These are phyloP conservation scores for Dendrobium nobile DNA, from an alignment of 106 monocot genomes.

Conservation along the genomic window DNA sequence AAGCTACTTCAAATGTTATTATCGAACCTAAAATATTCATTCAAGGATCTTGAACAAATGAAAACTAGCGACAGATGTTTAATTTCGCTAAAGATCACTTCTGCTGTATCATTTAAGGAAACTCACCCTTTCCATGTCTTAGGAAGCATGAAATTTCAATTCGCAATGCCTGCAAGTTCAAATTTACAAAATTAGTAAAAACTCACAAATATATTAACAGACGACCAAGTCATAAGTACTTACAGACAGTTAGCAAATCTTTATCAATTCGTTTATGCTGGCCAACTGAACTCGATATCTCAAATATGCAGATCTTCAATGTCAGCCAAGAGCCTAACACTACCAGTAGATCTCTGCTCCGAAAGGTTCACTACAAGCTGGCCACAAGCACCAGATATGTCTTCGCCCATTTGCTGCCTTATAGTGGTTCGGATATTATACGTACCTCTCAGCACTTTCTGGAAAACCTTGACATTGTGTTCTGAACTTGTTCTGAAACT, in stretches of 20 bases:
- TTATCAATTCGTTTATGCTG: background rate
- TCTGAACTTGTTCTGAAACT: slow-evolving; percentile 47
- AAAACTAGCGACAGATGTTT: no score
- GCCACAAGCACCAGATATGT: slow-evolving; percentile 96
- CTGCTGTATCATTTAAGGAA: no score
- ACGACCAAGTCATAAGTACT: background rate
- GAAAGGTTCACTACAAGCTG: slow-evolving; percentile 80
- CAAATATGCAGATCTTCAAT: slow-evolving; percentile 78
- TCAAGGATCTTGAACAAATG: no score
- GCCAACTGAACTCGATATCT: no score
- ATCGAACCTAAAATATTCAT: no score
- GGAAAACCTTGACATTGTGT: slow-evolving; percentile 63
- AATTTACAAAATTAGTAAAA: background rate
- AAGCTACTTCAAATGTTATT: no score
- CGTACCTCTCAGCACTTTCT: slow-evolving; percentile 61
- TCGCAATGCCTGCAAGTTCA: no score
- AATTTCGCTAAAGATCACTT: no score
- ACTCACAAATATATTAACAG: background rate
- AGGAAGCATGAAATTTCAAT: no score
- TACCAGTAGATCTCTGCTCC: slow-evolving; percentile 43
- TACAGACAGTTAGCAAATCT: background rate
- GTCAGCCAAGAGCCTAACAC: slow-evolving; percentile 45
- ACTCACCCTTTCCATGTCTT: no score
- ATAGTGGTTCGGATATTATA: slow-evolving; percentile 87
- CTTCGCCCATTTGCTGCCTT: slow-evolving; percentile 86